Base-by-base conservation (phyloP, 2,329 filamentous ascomycete species). In the Hypocrella siamensis region DNA sequence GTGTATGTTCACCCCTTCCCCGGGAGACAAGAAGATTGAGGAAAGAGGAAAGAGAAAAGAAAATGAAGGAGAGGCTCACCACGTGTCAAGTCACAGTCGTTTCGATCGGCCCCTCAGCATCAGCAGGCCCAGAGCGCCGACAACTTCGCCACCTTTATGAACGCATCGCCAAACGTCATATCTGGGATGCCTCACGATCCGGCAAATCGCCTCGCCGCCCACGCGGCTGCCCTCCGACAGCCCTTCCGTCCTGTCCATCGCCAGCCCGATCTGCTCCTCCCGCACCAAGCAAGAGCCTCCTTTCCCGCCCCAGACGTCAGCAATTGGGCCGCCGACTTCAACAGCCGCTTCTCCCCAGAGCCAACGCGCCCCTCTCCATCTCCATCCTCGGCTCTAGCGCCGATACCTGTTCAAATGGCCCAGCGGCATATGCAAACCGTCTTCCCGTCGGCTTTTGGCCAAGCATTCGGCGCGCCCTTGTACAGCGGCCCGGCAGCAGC, bases 261-360 rank as follows among this genome's bases (percentile, higher is more conserved):
- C 8, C 30, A 24, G 5, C 22, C 17, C n/a, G 12, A 19, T 5
- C 34, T 12, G 36, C 48, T 32, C 17, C 37, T 33, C 26, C 42
- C 43, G 2, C 46, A 47, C 12, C 48, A 44, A 12, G 37, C 41
- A 15, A 41, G 40, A 8, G 40, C 42, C 3, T 42, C 42, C 3
- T 42, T 45, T 3, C 42, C 46, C 2, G 41, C 36, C 5, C 40
- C 46, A 1, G 39, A 43, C 27, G 34, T 42, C 14, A 43, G 36
- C 34, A 52, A 43, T 43, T 58, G 54, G 54, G 53, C 54, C 2
- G 46, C 54, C 25, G 54, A 58, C 39, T 58, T 58, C 21, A 40
- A n/a, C n/a, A n/a, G 35, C 18, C 52, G 51, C 15, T 55, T 41
- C 41, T 30, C 38, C 41, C 14, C n/a, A 22, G 19, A 26, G 26